These are phyloP conservation scores for Metschnikowia anglica DNA, from an alignment of 805 yeast genomes.

Conservation along the genomic window DNA sequence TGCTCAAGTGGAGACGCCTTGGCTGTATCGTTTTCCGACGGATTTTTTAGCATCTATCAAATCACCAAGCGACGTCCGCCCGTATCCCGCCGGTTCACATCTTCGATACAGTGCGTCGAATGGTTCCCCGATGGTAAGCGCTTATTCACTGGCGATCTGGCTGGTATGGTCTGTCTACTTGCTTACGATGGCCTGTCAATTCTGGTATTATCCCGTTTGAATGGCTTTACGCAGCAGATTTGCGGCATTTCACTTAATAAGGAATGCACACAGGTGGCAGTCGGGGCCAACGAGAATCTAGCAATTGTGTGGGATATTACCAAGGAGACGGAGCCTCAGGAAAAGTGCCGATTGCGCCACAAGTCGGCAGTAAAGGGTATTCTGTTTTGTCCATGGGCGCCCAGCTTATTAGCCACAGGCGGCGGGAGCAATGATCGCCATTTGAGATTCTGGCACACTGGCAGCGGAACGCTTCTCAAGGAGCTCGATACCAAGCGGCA, in stretches of 20 bases:
- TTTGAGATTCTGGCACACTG: constrained; percentile 85
- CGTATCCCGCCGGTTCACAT: constrained; percentile 27
- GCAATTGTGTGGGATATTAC: constrained; percentile 74
- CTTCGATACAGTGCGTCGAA: constrained; percentile 50
- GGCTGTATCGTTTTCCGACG: constrained; percentile 58
- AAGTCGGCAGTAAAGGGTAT: constrained; percentile 88
- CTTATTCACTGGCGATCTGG: constrained; percentile 65
- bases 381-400: constrained; percentile 90
- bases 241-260: constrained; percentile 51
- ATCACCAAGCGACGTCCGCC: constrained; percentile 23
- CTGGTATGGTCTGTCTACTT: constrained; percentile 54
- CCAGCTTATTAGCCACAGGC: constrained; percentile 79
- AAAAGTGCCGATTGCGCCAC: constrained; percentile 57
- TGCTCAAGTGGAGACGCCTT: constrained; percentile 50
- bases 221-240: constrained; percentile 35
- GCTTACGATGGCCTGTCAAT: constrained; percentile 24
- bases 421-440: constrained; percentile 83
- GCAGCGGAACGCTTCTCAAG: constrained; percentile 67
- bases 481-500: constrained; percentile 64
- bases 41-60: constrained; percentile 48
- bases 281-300: constrained; percentile 83
- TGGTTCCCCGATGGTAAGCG: constrained; percentile 52
- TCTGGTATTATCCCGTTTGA: constrained; percentile 20
- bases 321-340: constrained; percentile 33
- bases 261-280: constrained; percentile 57